phyloP scores from a whole-genome alignment of 2,329 filamentous ascomycete genomes.

The Scedosporium minutisporum region DNA sequence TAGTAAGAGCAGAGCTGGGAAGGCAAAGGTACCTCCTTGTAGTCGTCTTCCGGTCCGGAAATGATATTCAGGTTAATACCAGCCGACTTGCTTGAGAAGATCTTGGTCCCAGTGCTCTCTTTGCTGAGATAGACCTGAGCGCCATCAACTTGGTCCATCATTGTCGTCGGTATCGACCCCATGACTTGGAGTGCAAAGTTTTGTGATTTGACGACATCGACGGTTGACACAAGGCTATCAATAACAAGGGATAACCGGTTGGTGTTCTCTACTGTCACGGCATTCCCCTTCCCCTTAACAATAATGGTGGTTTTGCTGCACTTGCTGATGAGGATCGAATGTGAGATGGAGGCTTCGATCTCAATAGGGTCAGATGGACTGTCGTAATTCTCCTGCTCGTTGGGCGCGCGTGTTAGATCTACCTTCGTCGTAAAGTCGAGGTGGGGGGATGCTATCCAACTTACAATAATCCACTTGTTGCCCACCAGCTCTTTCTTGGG shows the following conservation, averaged over 20 bases:
- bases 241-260: slow-evolving; percentile 75
- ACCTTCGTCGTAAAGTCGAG: background rate
- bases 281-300: slow-evolving; percentile 87
- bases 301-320: slow-evolving; percentile 88
- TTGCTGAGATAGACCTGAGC: slow-evolving; percentile 79
- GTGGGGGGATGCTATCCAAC: slow-evolving; percentile 17
- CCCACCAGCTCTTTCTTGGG: slow-evolving; percentile 69
- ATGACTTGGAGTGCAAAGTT: slow-evolving; percentile 93
- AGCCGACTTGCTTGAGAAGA: slow-evolving; percentile 83
- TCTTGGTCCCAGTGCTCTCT: slow-evolving; percentile 66
- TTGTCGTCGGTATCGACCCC: slow-evolving; percentile 73
- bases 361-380: slow-evolving; percentile 63
- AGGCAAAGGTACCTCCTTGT: slow-evolving; percentile 76
- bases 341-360: slow-evolving; percentile 70
- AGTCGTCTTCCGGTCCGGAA: slow-evolving; percentile 63
- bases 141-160: slow-evolving; percentile 89
- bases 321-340: slow-evolving; percentile 84
- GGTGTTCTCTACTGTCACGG: slow-evolving; percentile 92
- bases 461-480: slow-evolving; percentile 86
- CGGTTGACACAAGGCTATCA: slow-evolving; percentile 78
- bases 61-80: slow-evolving; percentile 83
- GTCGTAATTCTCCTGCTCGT: slow-evolving; percentile 74
- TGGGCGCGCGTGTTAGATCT: slow-evolving; percentile 4
- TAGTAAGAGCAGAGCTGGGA: slow-evolving; percentile 78
- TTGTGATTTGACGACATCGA: slow-evolving; percentile 90